Evolutionary conservation across 1,284 basidiomycete species (phyloP).

Genomic region (Agaricales sp.): DNA sequence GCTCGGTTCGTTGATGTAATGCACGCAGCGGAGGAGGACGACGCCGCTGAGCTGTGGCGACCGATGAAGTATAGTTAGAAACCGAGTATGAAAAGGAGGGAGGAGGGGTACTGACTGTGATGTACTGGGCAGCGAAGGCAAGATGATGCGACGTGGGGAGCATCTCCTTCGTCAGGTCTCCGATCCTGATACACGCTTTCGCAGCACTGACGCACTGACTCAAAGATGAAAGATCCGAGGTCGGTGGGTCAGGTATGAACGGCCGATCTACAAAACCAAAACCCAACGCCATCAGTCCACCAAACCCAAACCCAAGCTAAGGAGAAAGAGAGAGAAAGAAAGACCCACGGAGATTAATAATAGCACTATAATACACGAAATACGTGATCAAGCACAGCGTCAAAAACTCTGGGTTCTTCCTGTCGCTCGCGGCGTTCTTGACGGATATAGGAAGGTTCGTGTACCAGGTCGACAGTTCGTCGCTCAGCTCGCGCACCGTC

Average conservation of each 20-base stretch:
- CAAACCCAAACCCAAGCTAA: not conserved
- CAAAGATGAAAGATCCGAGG: conserved; percentile 11
- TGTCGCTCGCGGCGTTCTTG: conserved; percentile 10
- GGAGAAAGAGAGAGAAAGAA: not conserved
- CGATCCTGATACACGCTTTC: conserved; percentile 13
- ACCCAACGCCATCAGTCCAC: not conserved
- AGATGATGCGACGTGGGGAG: conserved; percentile 15
- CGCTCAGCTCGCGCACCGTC: conserved; percentile 9
- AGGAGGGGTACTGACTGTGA: conserved; percentile 8
- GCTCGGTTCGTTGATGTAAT: conserved; percentile 11
- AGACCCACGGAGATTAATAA: conserved; percentile 14
- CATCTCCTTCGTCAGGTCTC: conserved; percentile 14
- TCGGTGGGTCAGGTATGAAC: conserved; percentile 12
- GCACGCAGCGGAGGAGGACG: conserved; percentile 12
- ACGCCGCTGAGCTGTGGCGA: conserved; percentile 11
- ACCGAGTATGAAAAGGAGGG: not conserved
- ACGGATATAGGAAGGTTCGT: conserved; percentile 10
- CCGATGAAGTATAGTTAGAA: not conserved
- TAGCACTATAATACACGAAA: conserved; percentile 14
- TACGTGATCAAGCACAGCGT: conserved; percentile 12
- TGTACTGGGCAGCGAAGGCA: conserved; percentile 14
- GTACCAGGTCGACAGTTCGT: conserved; percentile 11
- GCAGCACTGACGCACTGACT: conserved; percentile 12
- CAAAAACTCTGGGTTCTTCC: conserved; percentile 10
- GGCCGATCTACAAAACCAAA: conserved; percentile 11